Conservation (phyloP, 192 early-diverging fungal genomes). For the Neocallimastix lanati region DNA sequence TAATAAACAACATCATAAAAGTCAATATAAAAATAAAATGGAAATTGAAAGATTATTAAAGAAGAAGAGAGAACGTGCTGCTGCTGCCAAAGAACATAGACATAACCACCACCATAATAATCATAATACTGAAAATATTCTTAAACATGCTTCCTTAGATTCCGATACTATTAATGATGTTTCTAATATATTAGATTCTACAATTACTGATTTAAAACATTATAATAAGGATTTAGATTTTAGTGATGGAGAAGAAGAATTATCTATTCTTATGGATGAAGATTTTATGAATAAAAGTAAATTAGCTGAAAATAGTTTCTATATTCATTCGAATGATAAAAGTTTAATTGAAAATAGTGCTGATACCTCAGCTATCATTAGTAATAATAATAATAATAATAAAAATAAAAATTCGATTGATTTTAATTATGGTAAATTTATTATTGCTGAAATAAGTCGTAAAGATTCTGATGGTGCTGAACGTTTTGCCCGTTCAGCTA, state of each 20-base stretch:
- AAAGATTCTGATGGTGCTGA: neutral
- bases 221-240: neutral
- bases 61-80: neutral
- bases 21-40: neutral
- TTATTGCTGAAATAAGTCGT: neutral
- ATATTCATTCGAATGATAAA: neutral
- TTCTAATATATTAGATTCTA: neutral
- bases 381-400: too few relatives aligned
- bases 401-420: too few relatives aligned
- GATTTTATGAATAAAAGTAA: neutral
- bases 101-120: too few relatives aligned
- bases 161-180: too few relatives aligned
- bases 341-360: neutral
- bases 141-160: neutral
- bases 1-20: neutral
- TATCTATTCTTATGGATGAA: neutral
- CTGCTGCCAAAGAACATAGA: too few relatives aligned
- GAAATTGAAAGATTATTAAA: neutral
- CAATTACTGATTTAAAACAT: neutral
- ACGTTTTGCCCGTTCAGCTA: neutral
- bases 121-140: neutral
- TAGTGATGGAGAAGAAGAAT: neutral
- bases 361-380: too few relatives aligned
- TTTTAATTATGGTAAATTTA: neutral
- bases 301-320: neutral